Percentiles rank a stretch among this genome's conserved stretches.
Conservation (phyloP, 2,329 filamentous ascomycete genomes). For the Cytospora piceae region DNA sequence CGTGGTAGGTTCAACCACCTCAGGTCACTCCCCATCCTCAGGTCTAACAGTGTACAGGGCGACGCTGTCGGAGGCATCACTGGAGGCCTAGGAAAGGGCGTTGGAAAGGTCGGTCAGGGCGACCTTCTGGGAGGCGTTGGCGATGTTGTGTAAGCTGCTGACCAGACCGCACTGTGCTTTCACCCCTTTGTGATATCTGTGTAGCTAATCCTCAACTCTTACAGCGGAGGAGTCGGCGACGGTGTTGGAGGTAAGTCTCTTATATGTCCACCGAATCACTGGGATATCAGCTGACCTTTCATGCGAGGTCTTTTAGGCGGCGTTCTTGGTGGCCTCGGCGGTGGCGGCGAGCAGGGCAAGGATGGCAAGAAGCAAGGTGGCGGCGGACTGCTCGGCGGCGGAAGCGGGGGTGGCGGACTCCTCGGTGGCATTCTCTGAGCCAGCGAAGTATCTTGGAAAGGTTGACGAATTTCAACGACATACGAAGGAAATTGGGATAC, state of each 20-base stretch:
- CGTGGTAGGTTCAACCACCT: not conserved
- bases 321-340: constrained; percentile 26
- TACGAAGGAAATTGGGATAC: not conserved
- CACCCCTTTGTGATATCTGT: too few species aligned
- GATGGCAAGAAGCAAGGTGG: constrained; percentile 22
- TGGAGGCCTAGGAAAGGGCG: constrained; percentile 27
- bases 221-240: constrained; percentile 27
- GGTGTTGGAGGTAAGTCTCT: constrained; percentile 25
- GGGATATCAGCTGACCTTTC: constrained; percentile 16
- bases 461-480: not conserved
- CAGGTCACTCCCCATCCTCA: accelerated
- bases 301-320: constrained; percentile 28
- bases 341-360: constrained; percentile 18
- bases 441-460: not conserved
- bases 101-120: constrained; percentile 29
- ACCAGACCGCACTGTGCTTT: not conserved
- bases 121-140: constrained; percentile 29
- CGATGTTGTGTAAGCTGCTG: constrained; percentile 21
- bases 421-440: constrained; percentile 14
- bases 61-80: constrained; percentile 29
- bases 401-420: constrained; percentile 15
- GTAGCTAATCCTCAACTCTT: not conserved
- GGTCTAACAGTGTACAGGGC: constrained; percentile 15
- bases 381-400: constrained; percentile 24
- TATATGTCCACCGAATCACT: not conserved